These are phyloP conservation scores for Pythium dissimile DNA, from an alignment of 352 stramenopile species.

Conservation along the genomic window DNA sequence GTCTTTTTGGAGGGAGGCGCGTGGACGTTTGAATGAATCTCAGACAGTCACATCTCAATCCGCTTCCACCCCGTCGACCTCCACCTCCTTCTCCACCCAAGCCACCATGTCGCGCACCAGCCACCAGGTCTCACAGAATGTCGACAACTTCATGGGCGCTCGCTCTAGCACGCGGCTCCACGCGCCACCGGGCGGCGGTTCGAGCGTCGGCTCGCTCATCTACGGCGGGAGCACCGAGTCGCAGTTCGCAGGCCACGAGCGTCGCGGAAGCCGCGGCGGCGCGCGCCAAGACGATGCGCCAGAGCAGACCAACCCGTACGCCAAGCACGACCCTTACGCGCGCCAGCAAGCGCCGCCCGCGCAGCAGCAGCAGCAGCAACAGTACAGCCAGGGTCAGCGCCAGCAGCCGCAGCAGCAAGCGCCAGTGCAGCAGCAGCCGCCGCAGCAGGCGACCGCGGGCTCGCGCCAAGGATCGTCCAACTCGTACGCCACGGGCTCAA, in stretches of 20 bases:
- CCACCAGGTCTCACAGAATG: slow-evolving; percentile 69
- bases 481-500: slow-evolving; percentile 73
- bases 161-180: slow-evolving; percentile 77
- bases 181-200: slow-evolving; percentile 62
- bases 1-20: not conserved
- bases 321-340: not conserved
- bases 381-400: slow-evolving; percentile 22
- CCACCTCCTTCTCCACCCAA: not conserved
- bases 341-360: slow-evolving; percentile 6
- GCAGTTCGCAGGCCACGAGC: slow-evolving; percentile 50
- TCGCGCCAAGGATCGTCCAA: slow-evolving; percentile 62
- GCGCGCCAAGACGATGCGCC: slow-evolving; percentile 50
- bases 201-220: slow-evolving; percentile 71
- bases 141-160: slow-evolving; percentile 76
- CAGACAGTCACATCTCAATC: slow-evolving; percentile 10
- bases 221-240: slow-evolving; percentile 48
- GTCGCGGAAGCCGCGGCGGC: slow-evolving; percentile 27
- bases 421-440: slow-evolving; percentile 23
- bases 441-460: slow-evolving; percentile 2
- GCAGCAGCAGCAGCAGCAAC: slow-evolving; percentile 30
- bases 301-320: slow-evolving; percentile 50
- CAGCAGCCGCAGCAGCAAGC: slow-evolving; percentile 26
- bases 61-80: not conserved
- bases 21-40: not conserved
- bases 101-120: slow-evolving; percentile 51